Percentiles rank a stretch among this genome's conserved stretches.
phyloP scores from a whole-genome alignment of 495 filamentous ascomycete genomes.

The Hypoxylon fuscum region DNA sequence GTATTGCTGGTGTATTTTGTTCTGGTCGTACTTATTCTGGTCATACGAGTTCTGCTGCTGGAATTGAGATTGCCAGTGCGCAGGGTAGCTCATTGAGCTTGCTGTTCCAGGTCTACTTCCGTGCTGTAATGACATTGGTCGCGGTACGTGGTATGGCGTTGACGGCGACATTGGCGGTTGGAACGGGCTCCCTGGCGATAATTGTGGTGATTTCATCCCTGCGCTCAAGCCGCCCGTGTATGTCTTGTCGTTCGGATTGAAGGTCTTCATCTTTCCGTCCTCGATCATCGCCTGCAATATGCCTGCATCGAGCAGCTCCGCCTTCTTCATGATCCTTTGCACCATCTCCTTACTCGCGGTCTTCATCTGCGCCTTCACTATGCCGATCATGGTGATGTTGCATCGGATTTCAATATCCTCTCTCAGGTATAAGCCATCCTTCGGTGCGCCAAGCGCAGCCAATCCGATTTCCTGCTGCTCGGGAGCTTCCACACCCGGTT shows the following conservation, averaged over 20 bases:
- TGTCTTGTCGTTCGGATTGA: slow-evolving; percentile 54
- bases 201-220: slow-evolving; percentile 47
- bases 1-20: slow-evolving; percentile 32
- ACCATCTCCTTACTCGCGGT: slow-evolving; percentile 72
- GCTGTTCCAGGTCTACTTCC: slow-evolving; percentile 40
- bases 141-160: slow-evolving; percentile 53
- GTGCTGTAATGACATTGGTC: slow-evolving; percentile 46
- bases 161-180: slow-evolving; percentile 47
- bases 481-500: slow-evolving; percentile 67
- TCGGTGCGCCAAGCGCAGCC: slow-evolving; percentile 59
- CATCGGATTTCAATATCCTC: slow-evolving; percentile 80
- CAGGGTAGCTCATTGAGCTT: slow-evolving; percentile 37
- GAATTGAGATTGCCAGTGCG: slow-evolving; percentile 36
- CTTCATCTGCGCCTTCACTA: slow-evolving; percentile 76
- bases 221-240: slow-evolving; percentile 39
- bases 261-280: slow-evolving; percentile 59
- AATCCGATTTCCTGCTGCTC: slow-evolving; percentile 66
- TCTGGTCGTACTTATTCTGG: slow-evolving; percentile 40
- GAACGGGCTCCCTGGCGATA: slow-evolving; percentile 40
- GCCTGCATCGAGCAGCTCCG: slow-evolving; percentile 60
- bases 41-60: slow-evolving; percentile 35
- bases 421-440: slow-evolving; percentile 74
- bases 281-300: slow-evolving; percentile 60
- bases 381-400: slow-evolving; percentile 71
- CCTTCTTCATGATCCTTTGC: slow-evolving; percentile 72